Conservation (phyloP, 768 basidiomycete genomes). For the Naganishia vishniacii region DNA sequence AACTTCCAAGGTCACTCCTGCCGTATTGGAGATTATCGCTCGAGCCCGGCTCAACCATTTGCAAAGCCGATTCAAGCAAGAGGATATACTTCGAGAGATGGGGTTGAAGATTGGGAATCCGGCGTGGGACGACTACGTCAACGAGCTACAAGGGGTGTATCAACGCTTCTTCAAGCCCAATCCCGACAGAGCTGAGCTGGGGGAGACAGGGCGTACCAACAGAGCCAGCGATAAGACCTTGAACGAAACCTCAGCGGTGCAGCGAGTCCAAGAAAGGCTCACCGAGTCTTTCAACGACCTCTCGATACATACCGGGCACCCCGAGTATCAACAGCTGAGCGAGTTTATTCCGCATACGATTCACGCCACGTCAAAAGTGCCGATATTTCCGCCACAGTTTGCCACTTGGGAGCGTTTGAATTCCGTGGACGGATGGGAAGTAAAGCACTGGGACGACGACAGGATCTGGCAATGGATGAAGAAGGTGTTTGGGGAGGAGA, state of each 20-base stretch:
- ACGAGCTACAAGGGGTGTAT: not conserved
- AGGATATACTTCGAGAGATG: not conserved
- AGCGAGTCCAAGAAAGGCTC: not conserved
- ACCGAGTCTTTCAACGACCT: not conserved
- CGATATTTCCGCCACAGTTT: slow-evolving; percentile 33
- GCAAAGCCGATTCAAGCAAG: not conserved
- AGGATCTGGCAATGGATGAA: slow-evolving; percentile 31
- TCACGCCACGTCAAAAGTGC: slow-evolving; percentile 30
- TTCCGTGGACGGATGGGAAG: slow-evolving; percentile 24
- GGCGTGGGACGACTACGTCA: not conserved
- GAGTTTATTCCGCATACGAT: slow-evolving; percentile 29
- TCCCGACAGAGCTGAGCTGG: too few species aligned
- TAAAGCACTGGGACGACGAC: slow-evolving; percentile 27
- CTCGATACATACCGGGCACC: not conserved
- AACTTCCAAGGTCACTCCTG: not conserved
- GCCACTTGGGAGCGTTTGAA: slow-evolving; percentile 28
- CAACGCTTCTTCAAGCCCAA: not conserved
- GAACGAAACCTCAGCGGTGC: not conserved
- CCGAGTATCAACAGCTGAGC: not conserved
- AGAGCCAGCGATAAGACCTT: too few species aligned
- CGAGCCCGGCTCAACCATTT: not conserved
- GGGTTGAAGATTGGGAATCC: not conserved
- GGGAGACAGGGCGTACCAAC: too few species aligned
- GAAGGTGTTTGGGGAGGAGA: not conserved
- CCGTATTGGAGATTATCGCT: not conserved